phyloP scores from a whole-genome alignment of 1,284 basidiomycete species.

The Nidula niveotomentosa region DNA sequence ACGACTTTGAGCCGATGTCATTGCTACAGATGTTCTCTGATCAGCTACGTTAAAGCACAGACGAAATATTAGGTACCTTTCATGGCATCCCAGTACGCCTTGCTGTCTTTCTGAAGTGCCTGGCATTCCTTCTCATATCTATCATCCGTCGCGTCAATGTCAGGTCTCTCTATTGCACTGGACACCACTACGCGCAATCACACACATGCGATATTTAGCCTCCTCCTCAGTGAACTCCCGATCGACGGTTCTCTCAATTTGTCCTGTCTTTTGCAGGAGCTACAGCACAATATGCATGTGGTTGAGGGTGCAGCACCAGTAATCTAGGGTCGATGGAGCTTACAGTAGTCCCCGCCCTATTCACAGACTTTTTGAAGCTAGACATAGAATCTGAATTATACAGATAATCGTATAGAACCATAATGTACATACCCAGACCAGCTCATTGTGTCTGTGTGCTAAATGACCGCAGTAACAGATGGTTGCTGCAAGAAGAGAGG shows the following conservation, averaged over 20 bases:
- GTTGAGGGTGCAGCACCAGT: conserved; percentile 1
- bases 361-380: conserved; percentile 94
- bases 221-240: conserved; percentile 94
- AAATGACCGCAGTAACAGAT: neutral
- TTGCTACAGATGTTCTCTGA: conserved; percentile 52
- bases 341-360: conserved; percentile 86
- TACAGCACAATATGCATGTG: conserved; percentile 25
- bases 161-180: neutral
- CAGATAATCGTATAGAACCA: neutral
- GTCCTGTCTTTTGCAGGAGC: conserved; percentile 96
- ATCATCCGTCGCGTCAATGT: neutral
- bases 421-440: conserved; percentile 39
- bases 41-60: neutral
- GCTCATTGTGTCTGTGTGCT: conserved; percentile 30
- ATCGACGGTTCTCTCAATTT: conserved; percentile 95
- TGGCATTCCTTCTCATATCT: conserved; percentile 96
- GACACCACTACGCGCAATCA: conserved; percentile 11
- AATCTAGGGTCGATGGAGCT: conserved; percentile 30
- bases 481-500: no score
- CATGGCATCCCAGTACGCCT: conserved; percentile 95
- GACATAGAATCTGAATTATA: conserved; percentile 4
- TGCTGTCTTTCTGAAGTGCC: conserved; percentile 92
- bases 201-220: conserved; percentile 86
- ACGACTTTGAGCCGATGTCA: conserved; percentile 91
- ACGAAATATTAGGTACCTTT: neutral